Conservation (phyloP, 768 basidiomycete genomes). For the Vishniacozyma victoriae region DNA sequence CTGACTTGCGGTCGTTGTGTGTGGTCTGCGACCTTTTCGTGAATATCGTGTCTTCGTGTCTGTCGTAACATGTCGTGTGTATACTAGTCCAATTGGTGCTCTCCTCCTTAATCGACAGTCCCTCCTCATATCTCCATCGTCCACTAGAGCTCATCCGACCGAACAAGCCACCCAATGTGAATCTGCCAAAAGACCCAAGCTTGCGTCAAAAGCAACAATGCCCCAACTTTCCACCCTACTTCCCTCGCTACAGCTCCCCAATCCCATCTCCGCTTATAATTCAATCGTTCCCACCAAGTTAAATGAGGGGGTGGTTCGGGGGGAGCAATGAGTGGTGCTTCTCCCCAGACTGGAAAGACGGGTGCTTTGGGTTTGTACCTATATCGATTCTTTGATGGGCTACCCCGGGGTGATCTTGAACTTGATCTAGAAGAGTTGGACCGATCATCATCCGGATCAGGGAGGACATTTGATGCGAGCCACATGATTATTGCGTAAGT, state of each 20-base stretch:
- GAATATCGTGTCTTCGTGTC: too few species aligned
- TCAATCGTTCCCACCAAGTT: slow-evolving; percentile 24
- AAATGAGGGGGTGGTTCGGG: background rate
- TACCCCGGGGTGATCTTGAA: background rate
- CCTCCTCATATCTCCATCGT: too few species aligned
- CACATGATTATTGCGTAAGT: slow-evolving; percentile 68
- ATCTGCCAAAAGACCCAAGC: slow-evolving; percentile 41
- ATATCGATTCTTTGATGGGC: background rate
- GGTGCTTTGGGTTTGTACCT: background rate
- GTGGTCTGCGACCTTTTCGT: too few species aligned
- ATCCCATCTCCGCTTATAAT: slow-evolving; percentile 34
- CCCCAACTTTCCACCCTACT: slow-evolving; percentile 38
- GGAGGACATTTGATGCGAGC: slow-evolving; percentile 80
- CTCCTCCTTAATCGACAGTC: too few species aligned
- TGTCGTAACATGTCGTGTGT: too few species aligned
- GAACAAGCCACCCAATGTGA: slow-evolving; percentile 17
- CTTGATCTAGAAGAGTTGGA: background rate
- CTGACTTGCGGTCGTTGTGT: too few species aligned
- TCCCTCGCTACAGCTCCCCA: slow-evolving; percentile 36
- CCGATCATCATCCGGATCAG: background rate
- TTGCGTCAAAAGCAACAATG: slow-evolving; percentile 28
- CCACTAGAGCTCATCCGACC: too few species aligned
- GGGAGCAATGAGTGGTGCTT: background rate
- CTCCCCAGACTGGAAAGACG: background rate
- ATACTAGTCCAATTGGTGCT: too few species aligned